Percentiles rank a stretch among this genome's conserved stretches.
These are phyloP conservation scores for Fusarium nisikadoi DNA, from an alignment of 2,329 filamentous ascomycete species.

Conservation along the genomic window DNA sequence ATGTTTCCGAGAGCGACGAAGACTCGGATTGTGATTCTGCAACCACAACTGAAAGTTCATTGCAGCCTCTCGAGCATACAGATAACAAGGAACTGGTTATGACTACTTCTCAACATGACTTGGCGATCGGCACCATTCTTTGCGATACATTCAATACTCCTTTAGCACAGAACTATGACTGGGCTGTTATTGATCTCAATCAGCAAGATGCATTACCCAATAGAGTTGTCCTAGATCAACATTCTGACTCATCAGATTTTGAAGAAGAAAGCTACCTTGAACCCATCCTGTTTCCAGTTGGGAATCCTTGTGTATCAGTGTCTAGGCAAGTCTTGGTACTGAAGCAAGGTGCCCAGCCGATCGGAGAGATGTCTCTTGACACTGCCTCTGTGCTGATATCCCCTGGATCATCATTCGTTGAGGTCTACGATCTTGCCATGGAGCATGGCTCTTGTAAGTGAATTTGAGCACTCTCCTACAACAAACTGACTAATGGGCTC, in stretches of 20 bases:
- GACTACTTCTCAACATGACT: no score
- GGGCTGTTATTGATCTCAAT: neutral
- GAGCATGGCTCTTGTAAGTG: neutral
- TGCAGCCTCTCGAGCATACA: neutral
- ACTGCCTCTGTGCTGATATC: neutral
- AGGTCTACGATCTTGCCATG: neutral
- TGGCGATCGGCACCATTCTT: neutral
- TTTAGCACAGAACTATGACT: neutral
- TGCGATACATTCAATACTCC: neutral
- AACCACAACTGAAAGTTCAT: neutral
- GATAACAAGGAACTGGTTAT: no score
- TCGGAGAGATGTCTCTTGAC: neutral
- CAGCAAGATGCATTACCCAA: neutral
- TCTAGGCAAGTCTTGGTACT: neutral
- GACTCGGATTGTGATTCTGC: neutral
- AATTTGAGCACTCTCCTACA: fast-evolving
- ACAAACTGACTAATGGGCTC: fast-evolving
- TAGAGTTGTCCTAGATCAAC: fast-evolving
- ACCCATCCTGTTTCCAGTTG: fast-evolving
- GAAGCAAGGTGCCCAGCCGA: fast-evolving
- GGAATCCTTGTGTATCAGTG: fast-evolving
- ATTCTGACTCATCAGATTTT: neutral
- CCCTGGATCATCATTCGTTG: neutral
- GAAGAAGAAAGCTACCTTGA: no score
- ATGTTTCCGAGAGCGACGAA: neutral